Evolutionary conservation across 768 basidiomycete genomes (phyloP).

Genomic region (Mycena crocata): DNA sequence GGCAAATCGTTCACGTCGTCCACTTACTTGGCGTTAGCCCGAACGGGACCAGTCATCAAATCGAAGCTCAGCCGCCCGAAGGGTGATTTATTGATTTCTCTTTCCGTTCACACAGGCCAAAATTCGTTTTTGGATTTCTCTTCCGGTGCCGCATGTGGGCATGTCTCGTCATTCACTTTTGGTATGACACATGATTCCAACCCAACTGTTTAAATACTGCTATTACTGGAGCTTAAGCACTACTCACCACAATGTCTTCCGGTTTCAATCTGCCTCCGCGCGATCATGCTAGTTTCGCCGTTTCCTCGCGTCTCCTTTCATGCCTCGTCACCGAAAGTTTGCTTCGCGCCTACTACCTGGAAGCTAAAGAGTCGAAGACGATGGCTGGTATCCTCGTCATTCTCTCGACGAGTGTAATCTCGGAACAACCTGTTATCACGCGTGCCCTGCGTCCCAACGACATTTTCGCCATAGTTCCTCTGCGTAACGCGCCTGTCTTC

Average conservation of each 20-base stretch:
- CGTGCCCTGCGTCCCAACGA: slow-evolving; percentile 51
- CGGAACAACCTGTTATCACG: slow-evolving; percentile 46
- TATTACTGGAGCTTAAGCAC: slow-evolving; percentile 7
- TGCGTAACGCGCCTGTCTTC: slow-evolving; percentile 60
- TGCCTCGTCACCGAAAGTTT: slow-evolving; percentile 63
- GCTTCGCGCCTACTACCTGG: slow-evolving; percentile 54
- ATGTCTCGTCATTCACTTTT: slow-evolving; percentile 9
- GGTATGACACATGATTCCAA: slow-evolving; percentile 34
- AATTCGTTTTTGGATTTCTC: slow-evolving; percentile 29
- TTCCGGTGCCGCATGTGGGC: slow-evolving; percentile 31
- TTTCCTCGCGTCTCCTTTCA: slow-evolving; percentile 59
- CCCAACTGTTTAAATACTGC: slow-evolving; percentile 39
- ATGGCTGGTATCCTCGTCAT: slow-evolving; percentile 52
- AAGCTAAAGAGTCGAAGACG: slow-evolving; percentile 16
- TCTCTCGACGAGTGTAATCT: slow-evolving; percentile 50
- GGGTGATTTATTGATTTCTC: slow-evolving; percentile 11
- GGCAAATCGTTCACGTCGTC: neutral
- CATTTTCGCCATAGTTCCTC: slow-evolving; percentile 60
- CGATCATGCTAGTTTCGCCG: slow-evolving; percentile 57
- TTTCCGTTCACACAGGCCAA: slow-evolving; percentile 26
- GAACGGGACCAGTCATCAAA: slow-evolving; percentile 12
- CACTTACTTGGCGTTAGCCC: slow-evolving; percentile 1
- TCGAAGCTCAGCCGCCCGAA: slow-evolving; percentile 11
- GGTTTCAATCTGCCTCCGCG: slow-evolving; percentile 48
- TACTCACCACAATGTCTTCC: slow-evolving; percentile 47